phyloP scores from a whole-genome alignment of 2,329 filamentous ascomycete genomes.

The Nigrograna mackinnonii region DNA sequence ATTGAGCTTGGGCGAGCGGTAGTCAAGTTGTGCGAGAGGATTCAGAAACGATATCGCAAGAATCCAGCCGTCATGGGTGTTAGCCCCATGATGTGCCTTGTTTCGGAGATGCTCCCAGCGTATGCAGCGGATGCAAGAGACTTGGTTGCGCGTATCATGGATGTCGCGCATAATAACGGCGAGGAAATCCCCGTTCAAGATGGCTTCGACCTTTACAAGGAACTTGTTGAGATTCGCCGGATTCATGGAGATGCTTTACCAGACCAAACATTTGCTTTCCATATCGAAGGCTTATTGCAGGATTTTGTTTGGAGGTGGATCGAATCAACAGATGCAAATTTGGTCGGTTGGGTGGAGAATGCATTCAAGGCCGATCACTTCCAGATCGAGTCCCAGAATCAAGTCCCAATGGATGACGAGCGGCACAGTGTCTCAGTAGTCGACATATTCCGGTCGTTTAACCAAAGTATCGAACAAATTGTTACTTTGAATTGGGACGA shows the following conservation, averaged over 20 bases:
- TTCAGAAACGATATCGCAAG: constrained; percentile 88
- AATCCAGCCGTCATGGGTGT: constrained; percentile 86
- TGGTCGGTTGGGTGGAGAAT: constrained; percentile 83
- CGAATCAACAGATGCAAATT: constrained; percentile 74
- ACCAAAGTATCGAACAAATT: constrained; percentile 86
- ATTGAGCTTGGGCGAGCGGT: constrained; percentile 87
- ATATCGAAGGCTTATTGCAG: constrained; percentile 82
- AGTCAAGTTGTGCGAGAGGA: constrained; percentile 81
- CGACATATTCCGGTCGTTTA: constrained; percentile 92
- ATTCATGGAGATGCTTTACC: constrained; percentile 80
- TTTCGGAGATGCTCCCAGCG: constrained; percentile 82
- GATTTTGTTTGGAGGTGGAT: constrained; percentile 98
- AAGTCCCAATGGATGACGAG: constrained; percentile 73
- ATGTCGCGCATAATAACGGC: constrained; percentile 68
- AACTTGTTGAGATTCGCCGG: constrained; percentile 80
- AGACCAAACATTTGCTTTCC: constrained; percentile 75
- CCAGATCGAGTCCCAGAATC: constrained; percentile 68
- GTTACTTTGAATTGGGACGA: constrained; percentile 89
- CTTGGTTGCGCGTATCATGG: constrained; percentile 79
- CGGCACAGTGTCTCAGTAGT: constrained; percentile 92
- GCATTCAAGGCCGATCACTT: constrained; percentile 92
- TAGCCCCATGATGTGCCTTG: constrained; percentile 69
- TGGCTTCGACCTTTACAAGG: constrained; percentile 90
- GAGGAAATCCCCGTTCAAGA: constrained; percentile 85
- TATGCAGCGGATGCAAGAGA: constrained; percentile 90